Evolutionary conservation across 2,329 filamentous ascomycete genomes (phyloP).

Genomic region (Mollisia scopiformis): DNA sequence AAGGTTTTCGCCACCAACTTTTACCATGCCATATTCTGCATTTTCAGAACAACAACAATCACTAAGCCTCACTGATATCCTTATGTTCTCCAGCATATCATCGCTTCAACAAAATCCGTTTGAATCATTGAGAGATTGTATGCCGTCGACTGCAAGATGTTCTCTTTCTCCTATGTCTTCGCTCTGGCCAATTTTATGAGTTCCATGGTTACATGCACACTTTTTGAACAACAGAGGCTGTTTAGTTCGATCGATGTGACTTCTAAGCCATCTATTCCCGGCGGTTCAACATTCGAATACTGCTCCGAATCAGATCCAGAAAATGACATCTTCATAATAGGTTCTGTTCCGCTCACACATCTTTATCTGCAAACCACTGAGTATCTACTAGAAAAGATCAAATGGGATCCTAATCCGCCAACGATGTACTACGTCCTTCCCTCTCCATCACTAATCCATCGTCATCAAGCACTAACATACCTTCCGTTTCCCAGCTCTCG

Average conservation of each 20-base stretch:
- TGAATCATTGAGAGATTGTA: not conserved
- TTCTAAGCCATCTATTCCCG: not conserved
- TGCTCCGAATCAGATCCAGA: constrained; percentile 1
- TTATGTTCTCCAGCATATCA: no score
- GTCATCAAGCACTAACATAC: not conserved
- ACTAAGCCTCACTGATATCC: no score
- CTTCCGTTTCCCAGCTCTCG: not conserved
- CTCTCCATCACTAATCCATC: not conserved
- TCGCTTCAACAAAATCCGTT: no score
- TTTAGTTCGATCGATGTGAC: not conserved
- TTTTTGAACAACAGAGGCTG: not conserved
- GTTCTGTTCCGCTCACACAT: not conserved
- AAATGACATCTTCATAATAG: constrained; percentile 1
- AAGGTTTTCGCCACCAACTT: no score
- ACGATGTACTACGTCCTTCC: not conserved
- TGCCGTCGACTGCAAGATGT: not conserved
- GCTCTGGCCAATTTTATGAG: not conserved
- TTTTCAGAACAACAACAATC: no score
- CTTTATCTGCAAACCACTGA: not conserved
- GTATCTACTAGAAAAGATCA: not conserved
- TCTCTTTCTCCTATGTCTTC: not conserved
- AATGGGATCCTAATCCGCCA: not conserved
- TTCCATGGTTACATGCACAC: not conserved
- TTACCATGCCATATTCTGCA: no score
- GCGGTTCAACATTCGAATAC: constrained; percentile 1